phyloP scores from a whole-genome alignment of 129 eudicot genomes.

The Tagetes erecta region DNA sequence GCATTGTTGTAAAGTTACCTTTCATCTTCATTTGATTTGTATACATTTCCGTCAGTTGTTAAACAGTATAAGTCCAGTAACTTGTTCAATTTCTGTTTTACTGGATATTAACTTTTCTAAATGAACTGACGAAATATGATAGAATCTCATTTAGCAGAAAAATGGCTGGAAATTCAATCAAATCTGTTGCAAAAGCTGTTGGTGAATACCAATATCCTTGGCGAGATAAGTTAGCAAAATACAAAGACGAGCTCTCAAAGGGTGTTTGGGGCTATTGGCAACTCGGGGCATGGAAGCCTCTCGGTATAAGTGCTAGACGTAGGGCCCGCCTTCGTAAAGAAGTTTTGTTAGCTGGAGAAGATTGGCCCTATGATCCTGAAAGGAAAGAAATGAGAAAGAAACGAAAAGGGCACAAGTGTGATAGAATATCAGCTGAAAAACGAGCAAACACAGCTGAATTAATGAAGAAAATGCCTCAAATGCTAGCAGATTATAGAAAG shows the following conservation, averaged over 20 bases:
- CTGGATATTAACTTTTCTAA: not conserved
- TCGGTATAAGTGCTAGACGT: constrained; percentile 68
- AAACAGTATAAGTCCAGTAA: too few relatives aligned
- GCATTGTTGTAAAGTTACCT: too few relatives aligned
- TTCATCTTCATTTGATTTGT: too few relatives aligned
- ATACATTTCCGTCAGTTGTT: too few relatives aligned
- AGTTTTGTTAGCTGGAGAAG: constrained; percentile 68
- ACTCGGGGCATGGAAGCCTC: constrained; percentile 80
- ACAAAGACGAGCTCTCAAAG: constrained; percentile 67
- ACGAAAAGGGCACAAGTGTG: constrained; percentile 88
- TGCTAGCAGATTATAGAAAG: constrained; percentile 78
- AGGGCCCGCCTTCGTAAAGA: constrained; percentile 76
- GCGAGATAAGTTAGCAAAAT: constrained; percentile 56
- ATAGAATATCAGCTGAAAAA: constrained; percentile 77
- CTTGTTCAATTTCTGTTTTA: not conserved
- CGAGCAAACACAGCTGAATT: constrained; percentile 72
- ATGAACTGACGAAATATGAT: constrained; percentile 24
- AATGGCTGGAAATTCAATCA: constrained; percentile 44
- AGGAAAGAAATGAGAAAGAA: constrained; percentile 73
- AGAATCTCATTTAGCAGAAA: not conserved
- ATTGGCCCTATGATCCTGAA: constrained; percentile 84
- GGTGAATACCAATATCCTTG: constrained; percentile 71
- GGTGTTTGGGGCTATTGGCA: constrained; percentile 92
- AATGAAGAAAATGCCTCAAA: constrained; percentile 84
- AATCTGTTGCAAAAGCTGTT: constrained; percentile 51